phyloP scores from a whole-genome alignment of 768 basidiomycete genomes.

The Mycena polygramma region DNA sequence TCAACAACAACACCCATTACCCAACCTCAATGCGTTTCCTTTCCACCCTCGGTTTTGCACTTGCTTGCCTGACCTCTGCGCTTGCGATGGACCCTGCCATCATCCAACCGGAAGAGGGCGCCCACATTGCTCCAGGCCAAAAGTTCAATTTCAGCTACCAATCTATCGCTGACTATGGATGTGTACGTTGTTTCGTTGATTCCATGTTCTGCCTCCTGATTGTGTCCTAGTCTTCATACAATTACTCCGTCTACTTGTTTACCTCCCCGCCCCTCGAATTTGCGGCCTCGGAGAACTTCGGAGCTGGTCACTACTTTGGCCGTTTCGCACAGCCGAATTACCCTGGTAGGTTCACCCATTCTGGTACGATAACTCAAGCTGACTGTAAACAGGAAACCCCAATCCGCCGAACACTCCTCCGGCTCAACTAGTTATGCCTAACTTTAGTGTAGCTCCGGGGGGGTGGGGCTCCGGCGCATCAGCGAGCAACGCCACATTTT shows the following conservation, averaged over 20 bases:
- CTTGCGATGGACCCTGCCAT: slow-evolving; percentile 29
- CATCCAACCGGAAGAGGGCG: slow-evolving; percentile 43
- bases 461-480: slow-evolving; percentile 53
- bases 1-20: neutral
- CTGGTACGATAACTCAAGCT: too few relatives aligned
- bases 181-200: slow-evolving; percentile 45
- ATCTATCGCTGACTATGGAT: slow-evolving; percentile 57
- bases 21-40: slow-evolving; percentile 8
- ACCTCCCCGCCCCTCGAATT: slow-evolving; percentile 45
- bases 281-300: slow-evolving; percentile 45
- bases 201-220: too few relatives aligned
- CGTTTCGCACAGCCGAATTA: slow-evolving; percentile 58
- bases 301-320: slow-evolving; percentile 59
- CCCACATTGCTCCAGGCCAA: slow-evolving; percentile 53
- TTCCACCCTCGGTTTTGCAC: neutral
- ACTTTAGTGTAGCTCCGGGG: slow-evolving; percentile 55
- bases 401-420: slow-evolving; percentile 55
- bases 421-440: slow-evolving; percentile 56
- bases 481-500: slow-evolving; percentile 47
- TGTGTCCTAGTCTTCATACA: slow-evolving; percentile 31
- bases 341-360: slow-evolving; percentile 47
- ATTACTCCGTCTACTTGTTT: slow-evolving; percentile 56
- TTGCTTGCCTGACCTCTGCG: slow-evolving; percentile 5
- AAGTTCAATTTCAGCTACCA: slow-evolving; percentile 56
- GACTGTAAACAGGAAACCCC: slow-evolving; percentile 51